Evolutionary conservation across 2,329 filamentous ascomycete genomes (phyloP).

Genomic region (Colletotrichum godetiae): DNA sequence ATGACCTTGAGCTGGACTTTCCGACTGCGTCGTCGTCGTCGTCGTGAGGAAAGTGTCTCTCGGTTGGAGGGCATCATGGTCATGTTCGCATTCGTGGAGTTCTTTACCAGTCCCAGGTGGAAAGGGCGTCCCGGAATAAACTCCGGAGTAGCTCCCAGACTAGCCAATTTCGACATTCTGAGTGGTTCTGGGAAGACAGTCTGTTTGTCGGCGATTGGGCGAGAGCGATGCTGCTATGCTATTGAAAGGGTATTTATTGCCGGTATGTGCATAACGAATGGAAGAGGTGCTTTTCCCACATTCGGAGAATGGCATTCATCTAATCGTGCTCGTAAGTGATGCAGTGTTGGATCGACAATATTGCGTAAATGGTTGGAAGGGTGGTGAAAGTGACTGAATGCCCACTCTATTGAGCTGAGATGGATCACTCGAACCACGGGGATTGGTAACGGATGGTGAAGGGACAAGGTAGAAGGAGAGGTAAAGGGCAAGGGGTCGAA

Average conservation of each 20-base stretch:
- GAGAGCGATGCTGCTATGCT: slow-evolving; percentile 3
- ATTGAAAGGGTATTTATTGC: too few species aligned
- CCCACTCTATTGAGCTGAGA: neutral
- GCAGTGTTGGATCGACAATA: neutral
- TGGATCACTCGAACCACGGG: neutral
- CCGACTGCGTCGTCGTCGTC: neutral
- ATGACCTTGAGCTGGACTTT: neutral
- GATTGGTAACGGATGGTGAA: neutral
- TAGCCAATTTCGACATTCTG: neutral
- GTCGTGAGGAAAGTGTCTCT: neutral
- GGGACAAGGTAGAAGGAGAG: neutral
- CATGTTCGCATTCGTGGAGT: neutral
- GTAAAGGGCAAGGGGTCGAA: neutral
- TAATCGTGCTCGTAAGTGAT: neutral
- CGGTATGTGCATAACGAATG: neutral
- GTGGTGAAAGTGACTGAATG: neutral
- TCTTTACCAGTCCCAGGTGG: neutral
- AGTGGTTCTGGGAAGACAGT: neutral
- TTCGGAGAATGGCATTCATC: neutral
- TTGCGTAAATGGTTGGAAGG: neutral
- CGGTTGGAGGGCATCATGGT: neutral
- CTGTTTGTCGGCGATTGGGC: neutral
- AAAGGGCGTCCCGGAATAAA: slow-evolving; percentile 10
- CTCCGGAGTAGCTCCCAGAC: neutral
- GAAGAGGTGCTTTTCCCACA: neutral